Percentiles rank a stretch among this genome's conserved stretches.
Conservation (phyloP, 768 basidiomycete genomes). For the Lactarius sp. region DNA sequence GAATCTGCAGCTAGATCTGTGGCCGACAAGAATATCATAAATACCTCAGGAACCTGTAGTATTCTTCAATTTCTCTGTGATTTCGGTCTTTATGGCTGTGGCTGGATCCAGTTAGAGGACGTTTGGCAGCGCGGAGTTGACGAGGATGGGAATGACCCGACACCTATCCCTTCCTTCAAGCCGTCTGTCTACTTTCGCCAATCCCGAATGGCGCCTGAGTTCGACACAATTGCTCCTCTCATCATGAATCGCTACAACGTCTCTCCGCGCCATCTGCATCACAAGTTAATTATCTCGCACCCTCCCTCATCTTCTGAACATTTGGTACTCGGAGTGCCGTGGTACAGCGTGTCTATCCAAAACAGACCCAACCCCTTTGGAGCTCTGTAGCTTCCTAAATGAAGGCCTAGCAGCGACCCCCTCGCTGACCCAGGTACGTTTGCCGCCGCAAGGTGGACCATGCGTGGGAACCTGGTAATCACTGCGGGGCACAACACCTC, state of each 20-base stretch:
- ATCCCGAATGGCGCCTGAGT: constrained; percentile 69
- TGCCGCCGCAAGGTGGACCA: too few species aligned
- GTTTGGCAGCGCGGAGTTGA: constrained; percentile 52
- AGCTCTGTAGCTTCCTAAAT: too few species aligned
- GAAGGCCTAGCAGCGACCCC: too few species aligned
- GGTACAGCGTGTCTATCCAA: too few species aligned
- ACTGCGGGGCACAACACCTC: too few species aligned
- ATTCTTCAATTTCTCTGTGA: constrained; percentile 91
- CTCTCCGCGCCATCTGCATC: constrained; percentile 59
- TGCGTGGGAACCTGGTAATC: too few species aligned
- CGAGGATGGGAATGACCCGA: constrained; percentile 32
- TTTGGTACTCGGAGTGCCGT: constrained; percentile 82
- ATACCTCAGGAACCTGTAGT: too few species aligned
- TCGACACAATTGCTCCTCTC: constrained; percentile 75
- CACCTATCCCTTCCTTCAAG: constrained; percentile 37
- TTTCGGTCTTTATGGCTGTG: constrained; percentile 92
- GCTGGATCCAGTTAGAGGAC: constrained; percentile 72
- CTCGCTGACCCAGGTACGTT: too few species aligned
- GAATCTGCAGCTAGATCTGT: too few species aligned
- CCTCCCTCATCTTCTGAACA: constrained; percentile 55
- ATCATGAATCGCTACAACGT: constrained; percentile 81
- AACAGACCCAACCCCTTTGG: too few species aligned
- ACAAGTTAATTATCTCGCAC: constrained; percentile 58
- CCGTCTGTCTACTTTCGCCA: constrained; percentile 59
- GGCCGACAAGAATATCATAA: too few species aligned